phyloP scores from a whole-genome alignment of 1,284 basidiomycete species.

The Thelephora terrestris region DNA sequence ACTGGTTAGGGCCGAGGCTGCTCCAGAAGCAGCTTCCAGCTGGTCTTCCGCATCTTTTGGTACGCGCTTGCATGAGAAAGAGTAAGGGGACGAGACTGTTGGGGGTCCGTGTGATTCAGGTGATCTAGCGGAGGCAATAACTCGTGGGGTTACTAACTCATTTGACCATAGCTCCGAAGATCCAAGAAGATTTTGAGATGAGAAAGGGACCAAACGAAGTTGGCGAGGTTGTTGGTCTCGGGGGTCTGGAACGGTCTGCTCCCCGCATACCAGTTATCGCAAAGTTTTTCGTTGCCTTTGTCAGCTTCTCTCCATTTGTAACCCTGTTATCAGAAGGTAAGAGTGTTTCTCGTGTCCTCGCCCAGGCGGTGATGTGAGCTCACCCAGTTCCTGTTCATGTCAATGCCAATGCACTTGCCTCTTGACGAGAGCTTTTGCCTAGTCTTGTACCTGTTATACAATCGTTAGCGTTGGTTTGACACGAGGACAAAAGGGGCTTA shows the following conservation, averaged over 20 bases:
- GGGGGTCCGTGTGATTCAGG: background rate
- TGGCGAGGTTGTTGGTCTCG: constrained; percentile 68
- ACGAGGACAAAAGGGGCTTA: background rate
- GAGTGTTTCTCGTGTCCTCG: background rate
- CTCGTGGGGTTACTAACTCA: constrained; percentile 42
- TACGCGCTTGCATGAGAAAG: constrained; percentile 57
- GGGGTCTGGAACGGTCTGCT: constrained; percentile 62
- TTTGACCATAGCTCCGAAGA: constrained; percentile 77
- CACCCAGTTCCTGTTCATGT: constrained; percentile 57
- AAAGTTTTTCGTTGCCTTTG: constrained; percentile 33
- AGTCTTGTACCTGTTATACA: constrained; percentile 56
- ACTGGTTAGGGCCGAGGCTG: constrained; percentile 48
- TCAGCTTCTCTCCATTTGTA: constrained; percentile 48
- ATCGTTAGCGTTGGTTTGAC: background rate
- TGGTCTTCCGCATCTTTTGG: constrained; percentile 78
- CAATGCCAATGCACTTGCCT: constrained; percentile 57
- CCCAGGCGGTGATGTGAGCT: too few species aligned
- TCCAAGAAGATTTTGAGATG: constrained; percentile 59
- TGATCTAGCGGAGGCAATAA: background rate
- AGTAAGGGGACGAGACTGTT: constrained; percentile 62
- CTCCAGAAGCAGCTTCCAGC: constrained; percentile 68
- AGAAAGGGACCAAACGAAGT: constrained; percentile 50
- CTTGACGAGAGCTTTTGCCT: constrained; percentile 45
- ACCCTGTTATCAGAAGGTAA: constrained; percentile 29
- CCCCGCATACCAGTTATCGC: constrained; percentile 69